Conservation (phyloP, 2,329 filamentous ascomycete species). For the Pseudocercospora musae region DNA sequence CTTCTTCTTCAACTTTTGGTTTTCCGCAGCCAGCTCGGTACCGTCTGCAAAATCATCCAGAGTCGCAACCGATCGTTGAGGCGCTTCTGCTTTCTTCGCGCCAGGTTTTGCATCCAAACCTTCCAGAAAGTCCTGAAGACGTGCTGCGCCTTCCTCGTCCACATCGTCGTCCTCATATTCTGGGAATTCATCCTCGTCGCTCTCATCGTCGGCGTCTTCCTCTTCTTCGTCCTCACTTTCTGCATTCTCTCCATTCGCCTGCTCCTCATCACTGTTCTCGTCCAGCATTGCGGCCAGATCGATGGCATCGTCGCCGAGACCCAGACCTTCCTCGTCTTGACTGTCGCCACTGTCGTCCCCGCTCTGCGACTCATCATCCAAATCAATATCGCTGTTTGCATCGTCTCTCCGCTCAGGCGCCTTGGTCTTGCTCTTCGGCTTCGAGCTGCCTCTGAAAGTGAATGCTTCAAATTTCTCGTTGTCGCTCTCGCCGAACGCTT, state of each 20-base stretch:
- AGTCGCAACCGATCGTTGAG: slow-evolving; percentile 45
- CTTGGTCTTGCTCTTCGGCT: slow-evolving; percentile 48
- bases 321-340: slow-evolving; percentile 50
- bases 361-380: slow-evolving; percentile 48
- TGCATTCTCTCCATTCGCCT: slow-evolving; percentile 16
- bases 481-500: slow-evolving; percentile 85
- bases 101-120: slow-evolving; percentile 43
- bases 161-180: slow-evolving; percentile 8
- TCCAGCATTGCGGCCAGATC: slow-evolving; percentile 63
- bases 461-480: slow-evolving; percentile 80
- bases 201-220: slow-evolving; percentile 16
- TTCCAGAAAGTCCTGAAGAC: slow-evolving; percentile 50
- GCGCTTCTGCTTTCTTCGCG: slow-evolving; percentile 8
- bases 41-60: slow-evolving; percentile 61
- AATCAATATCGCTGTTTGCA: slow-evolving; percentile 36
- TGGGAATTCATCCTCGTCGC: not conserved
- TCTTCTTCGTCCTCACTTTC: slow-evolving; percentile 11
- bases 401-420: slow-evolving; percentile 33
- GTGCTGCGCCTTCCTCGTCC: slow-evolving; percentile 48
- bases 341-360: slow-evolving; percentile 44
- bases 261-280: slow-evolving; percentile 30
- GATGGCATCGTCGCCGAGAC: slow-evolving; percentile 59
- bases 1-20: slow-evolving; percentile 51
- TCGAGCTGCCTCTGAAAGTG: slow-evolving; percentile 60
- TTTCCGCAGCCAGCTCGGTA: slow-evolving; percentile 63